Base-by-base conservation (phyloP, 306 rosid species). In the Medicago ruthenica region DNA sequence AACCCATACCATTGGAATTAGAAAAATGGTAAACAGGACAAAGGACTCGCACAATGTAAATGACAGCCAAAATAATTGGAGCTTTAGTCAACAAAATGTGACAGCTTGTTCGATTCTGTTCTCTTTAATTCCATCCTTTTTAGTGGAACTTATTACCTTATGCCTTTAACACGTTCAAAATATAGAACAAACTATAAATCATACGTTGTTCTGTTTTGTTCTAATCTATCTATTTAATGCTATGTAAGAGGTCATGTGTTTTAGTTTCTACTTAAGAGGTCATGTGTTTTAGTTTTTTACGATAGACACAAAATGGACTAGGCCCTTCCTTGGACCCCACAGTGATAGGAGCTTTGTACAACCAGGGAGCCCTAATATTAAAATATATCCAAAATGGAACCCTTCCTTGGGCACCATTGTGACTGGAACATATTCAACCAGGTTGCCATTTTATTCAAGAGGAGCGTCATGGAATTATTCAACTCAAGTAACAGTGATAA, bases 371-470 rank as follows among this genome's bases (percentile, higher is more conserved):
- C 65, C n/a, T 24, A 22, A 58, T 11, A 24, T 59, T 58, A 24
- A 24, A 59, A 60, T 24, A 60, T 8, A 60, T 60, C 66, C 11
- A 60, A 60, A 59, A 14, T 31, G 9, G 39, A 59, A 59, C 60
- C 60, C 60, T 54, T 17, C 27, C 27, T 54, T 18, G 27, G 60
- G 27, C 27, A 18, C 60, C 58, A 53, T 8, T 51, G 22, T 51
- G 58, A 16, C 58, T n/a, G 11, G 58, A 51, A 51, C 58, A 16
- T 16, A 7, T 51, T 16, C 58, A 51, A 51, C 11, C 59, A 17
- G 60, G 60, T 18, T 53, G 11, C 60, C 60, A 13, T 53, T 53
- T 53, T 17, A 53, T 8, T 53, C 2, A 53, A 53, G 60, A 71
- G 22, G 42, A 27, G 57, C 17, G 17, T 40, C 17, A 67, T n/a